These are phyloP conservation scores for Heracleum sosnowskyi DNA, from an alignment of 129 eudicot genomes.

Conservation along the genomic window DNA sequence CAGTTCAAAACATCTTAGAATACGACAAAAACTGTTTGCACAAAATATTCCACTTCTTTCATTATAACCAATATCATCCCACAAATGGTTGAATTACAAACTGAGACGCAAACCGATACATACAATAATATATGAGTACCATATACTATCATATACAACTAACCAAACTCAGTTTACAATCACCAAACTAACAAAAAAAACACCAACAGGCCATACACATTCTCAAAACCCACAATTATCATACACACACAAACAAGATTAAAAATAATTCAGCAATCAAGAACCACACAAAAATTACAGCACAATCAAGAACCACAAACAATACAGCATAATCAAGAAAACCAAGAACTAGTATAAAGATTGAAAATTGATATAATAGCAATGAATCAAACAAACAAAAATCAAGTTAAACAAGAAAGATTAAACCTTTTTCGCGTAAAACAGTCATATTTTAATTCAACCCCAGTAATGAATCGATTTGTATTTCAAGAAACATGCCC, in stretches of 20 bases:
- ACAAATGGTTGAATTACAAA: not conserved
- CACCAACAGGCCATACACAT: not conserved
- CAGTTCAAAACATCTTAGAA: not conserved
- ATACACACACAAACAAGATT: not conserved
- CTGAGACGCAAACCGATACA: not conserved
- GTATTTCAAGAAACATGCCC: not conserved
- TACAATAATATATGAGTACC: not conserved
- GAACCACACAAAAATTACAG: not conserved
- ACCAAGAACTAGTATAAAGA: not conserved
- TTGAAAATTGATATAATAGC: not conserved
- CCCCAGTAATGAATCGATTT: not conserved
- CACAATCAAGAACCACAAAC: not conserved
- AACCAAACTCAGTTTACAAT: not conserved
- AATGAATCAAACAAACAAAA: not conserved
- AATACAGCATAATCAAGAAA: not conserved
- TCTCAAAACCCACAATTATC: not conserved
- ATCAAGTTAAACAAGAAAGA: not conserved
- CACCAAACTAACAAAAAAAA: not conserved
- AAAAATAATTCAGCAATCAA: not conserved
- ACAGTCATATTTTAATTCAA: not conserved
- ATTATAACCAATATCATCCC: not conserved
- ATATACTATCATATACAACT: not conserved
- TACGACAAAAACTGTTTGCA: not conserved
- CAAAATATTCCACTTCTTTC: not conserved
- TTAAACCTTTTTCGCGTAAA: not conserved